A percentile compares a stretch with the other conserved stretches of the same genome.
Conservation (phyloP, 1,284 basidiomycete species). For the Sanghuangporus weigelae region DNA sequence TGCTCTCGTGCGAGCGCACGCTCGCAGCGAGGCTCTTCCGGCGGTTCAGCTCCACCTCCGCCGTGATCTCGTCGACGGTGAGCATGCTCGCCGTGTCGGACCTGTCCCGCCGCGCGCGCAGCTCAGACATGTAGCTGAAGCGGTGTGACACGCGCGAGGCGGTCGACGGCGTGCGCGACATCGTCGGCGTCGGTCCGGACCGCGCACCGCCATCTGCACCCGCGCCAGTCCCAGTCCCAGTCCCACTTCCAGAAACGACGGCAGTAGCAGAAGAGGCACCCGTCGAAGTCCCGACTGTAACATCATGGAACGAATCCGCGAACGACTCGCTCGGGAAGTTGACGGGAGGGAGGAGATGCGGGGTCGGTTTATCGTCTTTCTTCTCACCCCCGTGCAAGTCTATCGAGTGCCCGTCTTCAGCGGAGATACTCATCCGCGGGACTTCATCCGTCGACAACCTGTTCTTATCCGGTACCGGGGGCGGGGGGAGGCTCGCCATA, state of each 20-base stretch:
- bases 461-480: slow-evolving; percentile 37
- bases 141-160: slow-evolving; percentile 48
- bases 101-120: slow-evolving; percentile 74
- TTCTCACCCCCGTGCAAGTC: slow-evolving; percentile 40
- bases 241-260: too few relatives aligned
- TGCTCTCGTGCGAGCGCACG: slow-evolving; percentile 41
- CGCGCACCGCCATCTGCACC: slow-evolving; percentile 19
- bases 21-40: slow-evolving; percentile 46
- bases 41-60: slow-evolving; percentile 83
- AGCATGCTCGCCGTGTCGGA: slow-evolving; percentile 89
- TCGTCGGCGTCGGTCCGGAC: slow-evolving; percentile 23
- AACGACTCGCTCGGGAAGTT: slow-evolving; percentile 74
- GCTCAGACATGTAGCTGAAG: slow-evolving; percentile 73
- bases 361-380: slow-evolving; percentile 26
- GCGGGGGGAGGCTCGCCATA: slow-evolving; percentile 40
- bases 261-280: neutral
- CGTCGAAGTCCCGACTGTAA: slow-evolving; percentile 28
- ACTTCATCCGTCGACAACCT: slow-evolving; percentile 31
- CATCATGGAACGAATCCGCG: slow-evolving; percentile 67
- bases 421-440: slow-evolving; percentile 71
- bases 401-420: slow-evolving; percentile 58
- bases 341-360: slow-evolving; percentile 76
- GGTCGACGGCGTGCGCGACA: slow-evolving; percentile 39
- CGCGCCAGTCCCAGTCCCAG: slow-evolving; percentile 10
- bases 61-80: slow-evolving; percentile 97